Base-by-base conservation (phyloP, 495 filamentous ascomycete genomes). In the Xylaria telfairii region DNA sequence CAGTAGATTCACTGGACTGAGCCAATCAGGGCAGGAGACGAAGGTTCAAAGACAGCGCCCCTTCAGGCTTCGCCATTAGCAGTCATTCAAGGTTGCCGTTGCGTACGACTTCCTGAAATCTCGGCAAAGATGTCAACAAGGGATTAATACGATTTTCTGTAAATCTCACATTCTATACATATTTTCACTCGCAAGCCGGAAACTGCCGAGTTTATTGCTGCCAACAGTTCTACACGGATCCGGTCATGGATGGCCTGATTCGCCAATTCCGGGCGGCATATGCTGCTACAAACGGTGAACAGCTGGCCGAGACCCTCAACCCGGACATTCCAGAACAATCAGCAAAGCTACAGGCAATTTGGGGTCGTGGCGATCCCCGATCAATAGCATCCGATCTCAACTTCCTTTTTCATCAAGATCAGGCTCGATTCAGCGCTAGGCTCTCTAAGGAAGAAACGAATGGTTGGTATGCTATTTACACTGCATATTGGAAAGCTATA, bases 391-490 rank as follows among this genome's bases (percentile, higher is more conserved):
- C 69, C 13, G 76, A 77, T 69, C 67, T 77, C 24, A 75, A 75
- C 39, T 78, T 74, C 41, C 68, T 78, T 19, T 71, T 78, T 60
- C 65, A 74, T 59, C 53, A 72, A 57, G 75, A 78, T 24, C 73
- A 69, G 59, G 54, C 73, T 5, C 73, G 76, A 61, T 69, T 63
- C 64, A 68, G 57, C 17, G 59, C 63, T 0, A 84, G 82, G 51
- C 71, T 94, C 0, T 80, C 88, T 5, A 87, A 89, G 56, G 84
- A 89, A 12, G 92, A 96, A 76, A 83, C 88, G 34, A 84, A 83
- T 59, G 88, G 90, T 1, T 98, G 95, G 96, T 81, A 91, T 3
- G 93, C 97, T 32, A 89, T 97, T 15, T 97, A 94, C 75, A 80
- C 85, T 54, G 85, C 88, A 8, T 97, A 93, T 77, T 98, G 94